phyloP scores from a whole-genome alignment of 2,329 filamentous ascomycete genomes.

The Ascochyta viciae-villosae region DNA sequence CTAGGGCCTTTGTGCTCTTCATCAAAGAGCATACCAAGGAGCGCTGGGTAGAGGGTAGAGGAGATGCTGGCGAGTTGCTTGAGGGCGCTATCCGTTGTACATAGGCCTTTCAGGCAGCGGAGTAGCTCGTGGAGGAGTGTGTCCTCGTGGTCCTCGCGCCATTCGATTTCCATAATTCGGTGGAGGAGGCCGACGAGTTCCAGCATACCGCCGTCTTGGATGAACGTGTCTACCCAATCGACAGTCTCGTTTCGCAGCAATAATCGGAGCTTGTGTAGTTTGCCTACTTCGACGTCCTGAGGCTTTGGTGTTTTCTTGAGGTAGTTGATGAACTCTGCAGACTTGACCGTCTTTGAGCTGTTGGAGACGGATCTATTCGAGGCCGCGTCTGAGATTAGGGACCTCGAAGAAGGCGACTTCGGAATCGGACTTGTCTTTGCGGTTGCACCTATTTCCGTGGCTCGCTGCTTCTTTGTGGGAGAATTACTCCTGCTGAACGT shows the following conservation, averaged over 20 bases:
- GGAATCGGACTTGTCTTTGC: slow-evolving; percentile 76
- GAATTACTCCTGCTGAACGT: slow-evolving; percentile 77
- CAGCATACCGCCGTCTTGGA: slow-evolving; percentile 87
- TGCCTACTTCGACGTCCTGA: slow-evolving; percentile 87
- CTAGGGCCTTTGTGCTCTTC: slow-evolving; percentile 98
- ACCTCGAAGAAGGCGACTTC: slow-evolving; percentile 65
- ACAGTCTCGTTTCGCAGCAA: slow-evolving; percentile 94
- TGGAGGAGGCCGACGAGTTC: slow-evolving; percentile 87
- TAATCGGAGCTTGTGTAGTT: slow-evolving; percentile 89
- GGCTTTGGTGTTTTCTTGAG: slow-evolving; percentile 81
- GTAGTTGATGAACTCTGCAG: slow-evolving; percentile 86
- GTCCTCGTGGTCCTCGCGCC: slow-evolving; percentile 98
- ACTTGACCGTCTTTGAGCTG: slow-evolving; percentile 75
- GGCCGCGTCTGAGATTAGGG: slow-evolving; percentile 59
- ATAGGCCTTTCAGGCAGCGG: slow-evolving; percentile 91
- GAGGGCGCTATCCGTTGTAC: slow-evolving; percentile 86
- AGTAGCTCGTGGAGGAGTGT: slow-evolving; percentile 89
- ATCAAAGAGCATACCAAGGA: slow-evolving; percentile 90
- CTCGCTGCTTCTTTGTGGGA: slow-evolving; percentile 75
- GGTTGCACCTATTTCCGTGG: slow-evolving; percentile 63
- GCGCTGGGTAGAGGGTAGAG: slow-evolving; percentile 79
- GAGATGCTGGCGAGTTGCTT: slow-evolving; percentile 83
- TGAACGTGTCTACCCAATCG: slow-evolving; percentile 92
- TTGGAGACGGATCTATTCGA: slow-evolving; percentile 68
- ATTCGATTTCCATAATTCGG: slow-evolving; percentile 94